A percentile compares a stretch with the other conserved stretches of the same genome.
Evolutionary conservation across 345 rosid species (phyloP).

Genomic region (Arabidopsis arenosa): DNA sequence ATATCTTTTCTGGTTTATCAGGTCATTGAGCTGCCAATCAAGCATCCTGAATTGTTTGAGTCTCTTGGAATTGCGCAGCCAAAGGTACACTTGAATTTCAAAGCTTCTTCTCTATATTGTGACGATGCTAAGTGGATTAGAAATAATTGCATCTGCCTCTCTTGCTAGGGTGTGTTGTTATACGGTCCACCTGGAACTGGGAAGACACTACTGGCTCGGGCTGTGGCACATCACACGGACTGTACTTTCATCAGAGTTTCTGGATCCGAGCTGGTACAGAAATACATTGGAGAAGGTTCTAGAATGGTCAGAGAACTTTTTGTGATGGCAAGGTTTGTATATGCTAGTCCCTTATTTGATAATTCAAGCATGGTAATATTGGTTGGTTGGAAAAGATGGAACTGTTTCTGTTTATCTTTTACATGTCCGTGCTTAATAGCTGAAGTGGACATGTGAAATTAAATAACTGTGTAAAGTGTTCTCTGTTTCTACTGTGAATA

Average conservation of each 20-base stretch:
- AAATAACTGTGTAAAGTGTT: not conserved
- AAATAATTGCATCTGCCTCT: not conserved
- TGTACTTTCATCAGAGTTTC: constrained; percentile 99
- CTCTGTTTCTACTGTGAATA: not conserved
- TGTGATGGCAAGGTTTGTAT: constrained; percentile 94
- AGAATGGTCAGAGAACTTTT: constrained; percentile 99
- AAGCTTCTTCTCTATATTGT: not conserved
- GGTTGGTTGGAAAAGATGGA: not conserved
- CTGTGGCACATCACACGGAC: constrained; percentile 99
- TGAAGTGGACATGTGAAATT: constrained; percentile 6
- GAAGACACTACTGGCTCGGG: constrained; percentile 94
- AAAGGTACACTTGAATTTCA: constrained; percentile 58
- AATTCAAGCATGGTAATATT: not conserved
- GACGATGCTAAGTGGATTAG: not conserved
- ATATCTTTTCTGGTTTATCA: constrained; percentile 40
- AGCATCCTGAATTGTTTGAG: constrained; percentile 98
- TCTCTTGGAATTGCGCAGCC: constrained; percentile 99
- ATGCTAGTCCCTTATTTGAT: not conserved
- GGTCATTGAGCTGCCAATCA: constrained; percentile 99
- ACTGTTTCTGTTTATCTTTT: no score
- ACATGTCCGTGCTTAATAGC: not conserved
- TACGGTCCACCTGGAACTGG: constrained; percentile 99
- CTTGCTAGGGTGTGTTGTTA: constrained; percentile 80
- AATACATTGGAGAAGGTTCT: constrained; percentile 98
- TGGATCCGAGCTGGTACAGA: constrained; percentile 96